phyloP scores from a whole-genome alignment of 306 rosid species.

The Medicago lupulina region DNA sequence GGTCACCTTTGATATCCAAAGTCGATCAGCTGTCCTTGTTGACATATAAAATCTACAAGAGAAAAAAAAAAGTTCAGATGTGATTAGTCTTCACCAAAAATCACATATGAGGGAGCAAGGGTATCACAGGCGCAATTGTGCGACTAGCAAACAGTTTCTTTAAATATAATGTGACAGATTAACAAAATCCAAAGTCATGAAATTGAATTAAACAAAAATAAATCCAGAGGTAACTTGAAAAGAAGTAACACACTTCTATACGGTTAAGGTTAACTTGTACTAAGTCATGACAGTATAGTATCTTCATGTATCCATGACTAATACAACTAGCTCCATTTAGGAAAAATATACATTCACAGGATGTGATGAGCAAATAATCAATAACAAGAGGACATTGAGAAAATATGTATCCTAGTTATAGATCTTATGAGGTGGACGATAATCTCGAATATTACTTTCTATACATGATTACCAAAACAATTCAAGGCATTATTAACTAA shows the following conservation, averaged over 20 bases:
- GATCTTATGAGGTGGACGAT: neutral
- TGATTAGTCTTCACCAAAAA: conserved; percentile 17
- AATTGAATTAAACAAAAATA: conserved; percentile 7
- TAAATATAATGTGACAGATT: conserved; percentile 30
- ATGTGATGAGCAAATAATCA: conserved; percentile 13
- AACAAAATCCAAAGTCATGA: conserved; percentile 20
- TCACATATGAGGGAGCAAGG: too few species aligned
- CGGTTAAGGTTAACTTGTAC: conserved; percentile 24
- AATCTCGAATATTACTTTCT: conserved; percentile 12
- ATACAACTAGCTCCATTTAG: conserved; percentile 11
- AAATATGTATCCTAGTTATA: conserved; percentile 11
- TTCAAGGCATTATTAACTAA: neutral
- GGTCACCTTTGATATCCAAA: conserved; percentile 71
- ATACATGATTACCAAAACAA: conserved; percentile 8
- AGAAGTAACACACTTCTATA: conserved; percentile 18
- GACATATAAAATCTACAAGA: conserved; percentile 75
- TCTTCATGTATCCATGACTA: conserved; percentile 10
- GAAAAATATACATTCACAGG: neutral
- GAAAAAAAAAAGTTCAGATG: conserved; percentile 29
- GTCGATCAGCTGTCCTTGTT: conserved; percentile 79
- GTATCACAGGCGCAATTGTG: neutral
- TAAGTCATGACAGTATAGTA: neutral
- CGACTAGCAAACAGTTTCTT: conserved; percentile 13
- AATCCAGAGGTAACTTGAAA: conserved; percentile 34
- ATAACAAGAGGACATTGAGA: conserved; percentile 13